Evolutionary conservation across 306 rosid species (phyloP), one percentile per base, ranked within the genome.

Genomic region (Dalbergia oliveri): DNA sequence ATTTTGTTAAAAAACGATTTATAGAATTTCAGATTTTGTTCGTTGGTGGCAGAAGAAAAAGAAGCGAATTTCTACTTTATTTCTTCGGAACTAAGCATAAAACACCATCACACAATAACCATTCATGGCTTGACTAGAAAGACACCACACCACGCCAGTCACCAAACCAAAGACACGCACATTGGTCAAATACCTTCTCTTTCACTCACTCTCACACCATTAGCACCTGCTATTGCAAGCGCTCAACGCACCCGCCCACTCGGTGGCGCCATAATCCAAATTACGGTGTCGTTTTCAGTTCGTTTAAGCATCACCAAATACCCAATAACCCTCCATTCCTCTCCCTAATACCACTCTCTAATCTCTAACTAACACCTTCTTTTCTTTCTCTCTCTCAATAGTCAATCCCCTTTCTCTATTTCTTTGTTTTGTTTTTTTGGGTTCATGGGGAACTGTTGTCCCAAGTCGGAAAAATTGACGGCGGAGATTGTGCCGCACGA

Each of bases 401-500:
- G 7, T 4, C n/a, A 12, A 39, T 9, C 5, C 34, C 8, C 49
- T 37, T 15, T 34, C 39, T 37, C 6, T 13, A 14, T 35, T 14
- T 34, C 26, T 70, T 49, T 16, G 56, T 56, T 57, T 7, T n/a
- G 15, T 49, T 16, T 72, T 56, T 57, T 7, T n/a, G 15, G 43
- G 34, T 43, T 26, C 9, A 93, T 91, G 98, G 97, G 98, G 31
- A 94, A 88, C 83, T 94, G 98, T 81, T 8, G 50, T 3, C 18
- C 26, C 11, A 87, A 78, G 76, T 67, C 89, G 70, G 87, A 84
- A 66, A 91, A 88, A 81, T 79, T 88, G 23, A 77, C 94, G 86
- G 92, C 97, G 9, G 98, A 94, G 91, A 86, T 90, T 73, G 92
- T 88, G 6, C 93, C 97, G 8, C 97, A 84, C 18, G 94, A 91